These are phyloP conservation scores for Leccinum cinnamomeum DNA, from an alignment of 1,284 basidiomycete species.

Conservation along the genomic window DNA sequence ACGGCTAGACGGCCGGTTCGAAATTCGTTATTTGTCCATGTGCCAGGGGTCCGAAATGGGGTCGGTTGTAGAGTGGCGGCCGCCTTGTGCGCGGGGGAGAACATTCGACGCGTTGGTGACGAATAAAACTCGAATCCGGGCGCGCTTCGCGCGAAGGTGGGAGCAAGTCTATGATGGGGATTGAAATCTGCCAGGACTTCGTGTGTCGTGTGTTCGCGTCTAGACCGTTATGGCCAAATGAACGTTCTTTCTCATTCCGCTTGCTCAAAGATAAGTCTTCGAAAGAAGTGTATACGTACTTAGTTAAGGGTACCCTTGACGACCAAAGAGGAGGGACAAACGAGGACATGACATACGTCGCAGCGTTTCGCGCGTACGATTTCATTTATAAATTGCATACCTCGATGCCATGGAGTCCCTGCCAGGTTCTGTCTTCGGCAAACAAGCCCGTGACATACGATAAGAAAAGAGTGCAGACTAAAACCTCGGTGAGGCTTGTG, in stretches of 20 bases:
- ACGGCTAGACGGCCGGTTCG: not conserved
- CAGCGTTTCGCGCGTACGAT: not conserved
- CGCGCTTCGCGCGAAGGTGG: not conserved
- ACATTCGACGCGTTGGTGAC: not conserved
- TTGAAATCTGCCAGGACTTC: not conserved
- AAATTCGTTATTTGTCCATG: not conserved
- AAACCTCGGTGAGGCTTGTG: not conserved
- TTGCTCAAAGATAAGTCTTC: not conserved
- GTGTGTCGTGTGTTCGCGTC: not conserved
- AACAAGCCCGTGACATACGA: not conserved
- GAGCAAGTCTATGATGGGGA: not conserved
- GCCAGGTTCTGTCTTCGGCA: not conserved
- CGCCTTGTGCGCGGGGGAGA: not conserved
- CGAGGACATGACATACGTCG: not conserved
- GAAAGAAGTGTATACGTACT: not conserved
- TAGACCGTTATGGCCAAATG: not conserved
- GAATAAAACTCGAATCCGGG: not conserved
- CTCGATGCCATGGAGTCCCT: not conserved
- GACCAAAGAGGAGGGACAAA: not conserved
- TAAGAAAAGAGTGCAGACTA: not conserved
- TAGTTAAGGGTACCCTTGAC: not conserved
- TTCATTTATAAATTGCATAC: not conserved
- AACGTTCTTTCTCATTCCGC: not conserved
- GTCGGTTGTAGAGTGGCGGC: not conserved
- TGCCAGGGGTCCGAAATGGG: not conserved